Base-by-base conservation (phyloP, 1,284 basidiomycete species). In the Exobasidium rhododendri region DNA sequence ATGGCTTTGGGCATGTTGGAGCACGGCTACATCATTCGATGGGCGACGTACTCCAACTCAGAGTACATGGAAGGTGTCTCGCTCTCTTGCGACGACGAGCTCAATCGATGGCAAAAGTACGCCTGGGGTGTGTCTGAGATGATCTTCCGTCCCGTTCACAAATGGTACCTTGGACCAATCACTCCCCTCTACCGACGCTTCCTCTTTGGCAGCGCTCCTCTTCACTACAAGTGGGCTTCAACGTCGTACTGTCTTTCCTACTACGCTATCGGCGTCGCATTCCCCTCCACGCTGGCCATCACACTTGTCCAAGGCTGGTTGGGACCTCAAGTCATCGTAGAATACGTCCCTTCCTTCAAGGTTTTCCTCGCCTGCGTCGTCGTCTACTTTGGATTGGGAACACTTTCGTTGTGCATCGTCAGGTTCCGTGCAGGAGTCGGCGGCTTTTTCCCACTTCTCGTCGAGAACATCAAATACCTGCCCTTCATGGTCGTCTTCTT, bases 11-110 rank as follows among this genome's bases (percentile, higher is more conserved):
- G 65, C n/a, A 61, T 73, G 29, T 40, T 69, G 4, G 64, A 67
- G 59, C 55, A 53, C 17, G 70, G 88, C 0, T 92, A 89, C 80
- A 85, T 83, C 65, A 87, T 91, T 61, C 87, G 90, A 57, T 92
- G 90, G 90, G 88, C 89, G 4, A 88, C 88, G 0, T 92, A 92
- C 79, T 87, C 86, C 0, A 85, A 89, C 47, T 85, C 89, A 40
- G 88, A 85, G 0, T 93, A 92, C 82, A 87, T 89, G 80, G 91
- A 93, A 73, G 91, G 91, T 68, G 91, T 93, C n/a, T 89, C 88
- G 0, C 82, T 93, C 10, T 82, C 82, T 13, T 4, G 86, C 63
- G 88, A 90, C 51, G 89, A 91, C 71, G 89, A 89, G 74, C 81
- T 89, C 2, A 91, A 91, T 68, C 81, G 90, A 2, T 92, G 90